A percentile compares a stretch with the other conserved stretches of the same genome.
Evolutionary conservation across 2,329 filamentous ascomycete genomes (phyloP).

Genomic region (Claviceps capensis): DNA sequence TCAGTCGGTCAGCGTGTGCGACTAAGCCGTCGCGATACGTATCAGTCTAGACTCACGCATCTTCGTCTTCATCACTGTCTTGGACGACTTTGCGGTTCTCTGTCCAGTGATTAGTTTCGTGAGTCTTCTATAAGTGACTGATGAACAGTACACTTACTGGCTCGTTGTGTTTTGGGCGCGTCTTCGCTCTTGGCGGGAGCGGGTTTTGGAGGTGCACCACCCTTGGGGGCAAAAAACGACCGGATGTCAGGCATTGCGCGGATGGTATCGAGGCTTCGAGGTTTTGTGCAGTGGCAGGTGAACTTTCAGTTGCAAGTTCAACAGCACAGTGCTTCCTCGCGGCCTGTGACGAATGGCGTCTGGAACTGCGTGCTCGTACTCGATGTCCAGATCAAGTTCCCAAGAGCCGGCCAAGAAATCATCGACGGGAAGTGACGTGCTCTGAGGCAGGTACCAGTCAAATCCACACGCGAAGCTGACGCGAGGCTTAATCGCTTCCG

Average conservation of each 20-base stretch:
- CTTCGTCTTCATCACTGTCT: conserved; percentile 68
- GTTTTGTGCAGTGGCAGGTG: background rate
- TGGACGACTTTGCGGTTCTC: conserved; percentile 57
- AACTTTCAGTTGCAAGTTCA: background rate
- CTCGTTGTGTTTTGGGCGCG: conserved; percentile 29
- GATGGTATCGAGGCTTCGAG: background rate
- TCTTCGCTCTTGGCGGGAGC: conserved; percentile 31
- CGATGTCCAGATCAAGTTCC: conserved; percentile 4
- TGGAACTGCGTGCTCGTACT: conserved; percentile 2
- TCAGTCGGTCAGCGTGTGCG: background rate
- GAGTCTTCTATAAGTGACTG: background rate
- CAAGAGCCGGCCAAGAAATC: conserved; percentile 17
- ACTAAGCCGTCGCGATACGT: background rate
- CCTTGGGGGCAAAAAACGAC: conserved; percentile 75
- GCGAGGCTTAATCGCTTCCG: conserved; percentile 23
- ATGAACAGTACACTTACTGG: conserved; percentile 24
- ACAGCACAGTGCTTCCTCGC: conserved; percentile 10
- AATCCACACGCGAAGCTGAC: conserved; percentile 29
- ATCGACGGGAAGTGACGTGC: conserved; percentile 18
- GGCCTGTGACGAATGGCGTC: conserved; percentile 12
- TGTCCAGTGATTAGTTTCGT: conserved; percentile 14
- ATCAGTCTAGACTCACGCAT: conserved; percentile 2
- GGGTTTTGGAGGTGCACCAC: conserved; percentile 37
- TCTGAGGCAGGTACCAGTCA: conserved; percentile 6
- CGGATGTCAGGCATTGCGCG: conserved; percentile 73